Conservation (phyloP, 257 asterid genomes). For the Solanum piurae region DNA sequence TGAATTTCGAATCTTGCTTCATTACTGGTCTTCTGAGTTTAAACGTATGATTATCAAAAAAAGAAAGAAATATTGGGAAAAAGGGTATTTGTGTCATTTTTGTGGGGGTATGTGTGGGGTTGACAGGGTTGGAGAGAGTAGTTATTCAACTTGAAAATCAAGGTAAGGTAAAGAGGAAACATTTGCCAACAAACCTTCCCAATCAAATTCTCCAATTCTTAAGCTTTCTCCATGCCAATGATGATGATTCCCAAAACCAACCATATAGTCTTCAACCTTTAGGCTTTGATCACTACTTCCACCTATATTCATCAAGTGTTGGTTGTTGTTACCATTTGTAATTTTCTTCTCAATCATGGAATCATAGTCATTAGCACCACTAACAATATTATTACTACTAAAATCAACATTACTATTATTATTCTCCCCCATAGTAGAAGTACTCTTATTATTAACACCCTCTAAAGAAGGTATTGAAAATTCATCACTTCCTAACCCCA, state of each 20-base stretch:
- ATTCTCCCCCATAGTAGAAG: slow-evolving; percentile 15
- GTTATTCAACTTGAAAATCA: slow-evolving; percentile 59
- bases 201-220: slow-evolving; percentile 76
- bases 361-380: slow-evolving; percentile 20
- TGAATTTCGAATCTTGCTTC: background rate
- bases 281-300: slow-evolving; percentile 11
- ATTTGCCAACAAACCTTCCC: slow-evolving; percentile 98
- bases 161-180: slow-evolving; percentile 79
- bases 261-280: slow-evolving; percentile 43
- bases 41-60: background rate
- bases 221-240: slow-evolving; percentile 72
- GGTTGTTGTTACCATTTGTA: slow-evolving; percentile 1
- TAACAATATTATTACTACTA: slow-evolving; percentile 17
- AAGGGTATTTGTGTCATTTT: background rate
- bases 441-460: slow-evolving; percentile 2
- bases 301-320: background rate
- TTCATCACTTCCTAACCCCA: slow-evolving; percentile 55
- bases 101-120: background rate
- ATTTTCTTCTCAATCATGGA: slow-evolving; percentile 15
- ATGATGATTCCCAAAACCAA: slow-evolving; percentile 56
- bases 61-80: too few species aligned
- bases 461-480: slow-evolving; percentile 56
- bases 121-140: background rate
- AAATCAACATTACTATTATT: slow-evolving; percentile 13
- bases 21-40: background rate